Evolutionary conservation across 352 stramenopile species (phyloP), one percentile per base, ranked within the genome.

Genomic region (Globisporangium heterothallicum): DNA sequence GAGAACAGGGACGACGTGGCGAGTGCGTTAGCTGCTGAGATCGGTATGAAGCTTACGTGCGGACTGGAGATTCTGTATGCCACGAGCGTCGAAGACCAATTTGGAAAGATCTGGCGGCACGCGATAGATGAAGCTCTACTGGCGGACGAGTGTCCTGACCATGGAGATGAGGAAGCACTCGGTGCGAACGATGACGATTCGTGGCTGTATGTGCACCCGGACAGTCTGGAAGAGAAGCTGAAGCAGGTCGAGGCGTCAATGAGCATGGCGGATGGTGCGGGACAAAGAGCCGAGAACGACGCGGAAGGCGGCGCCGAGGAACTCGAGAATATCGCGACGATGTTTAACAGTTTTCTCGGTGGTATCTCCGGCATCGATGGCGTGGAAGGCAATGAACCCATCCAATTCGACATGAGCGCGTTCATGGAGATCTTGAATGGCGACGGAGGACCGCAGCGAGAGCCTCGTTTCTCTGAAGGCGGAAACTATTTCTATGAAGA

Each of bases 21-120:
- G 34, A 36, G 14, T 36, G 32, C 56, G 6, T 53, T 66, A n/a
- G 75, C 70, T 0, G 62, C 64, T 0, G 74, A 90, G 22, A 64
- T 94, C 27, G 84, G 84, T 19, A 72, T 94, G 24, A 91, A 91
- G 43, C 69, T 94, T 22, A 55, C 69, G 2, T 94, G 84, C 53
- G 84, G 84, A 5, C 60, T 94, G 1, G 84, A 94, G 47, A 36
- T 94, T 30, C 45, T 94, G 45, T 84, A 85, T 50, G 61, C 66
- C 6, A 53, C 63, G n/a, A 59, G 69, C 8, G 53, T 49, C 0
- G 47, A 58, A 52, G 72, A 89, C 51, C 72, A 88, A 45, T 61
- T 74, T 32, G 71, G 70, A 6, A 24, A 26, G 19, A 40, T 49
- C 1, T 93, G 75, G 63, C 63, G 60, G 14, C 13, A 62, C 10